Evolutionary conservation across 345 rosid species (phyloP).

Genomic region (Anastatica hierochuntica): DNA sequence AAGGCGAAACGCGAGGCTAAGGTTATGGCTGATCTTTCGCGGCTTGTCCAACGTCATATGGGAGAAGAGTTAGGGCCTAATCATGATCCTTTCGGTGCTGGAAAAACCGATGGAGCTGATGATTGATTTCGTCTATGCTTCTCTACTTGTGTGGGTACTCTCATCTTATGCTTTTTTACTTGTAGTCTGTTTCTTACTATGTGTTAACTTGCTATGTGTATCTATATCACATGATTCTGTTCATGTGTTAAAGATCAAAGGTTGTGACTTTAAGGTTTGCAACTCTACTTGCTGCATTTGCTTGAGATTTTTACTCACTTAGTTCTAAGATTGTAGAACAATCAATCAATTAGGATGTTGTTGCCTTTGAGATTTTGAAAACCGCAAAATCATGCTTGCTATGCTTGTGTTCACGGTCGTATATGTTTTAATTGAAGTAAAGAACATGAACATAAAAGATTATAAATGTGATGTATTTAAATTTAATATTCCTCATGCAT

Average conservation of each 20-base stretch:
- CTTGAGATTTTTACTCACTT: no score
- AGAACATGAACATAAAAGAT: no score
- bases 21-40: slow-evolving; percentile 92
- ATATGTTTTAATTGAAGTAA: no score
- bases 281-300: no score
- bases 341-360: no score
- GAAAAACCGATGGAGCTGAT: slow-evolving; percentile 66
- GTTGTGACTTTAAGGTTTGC: background rate
- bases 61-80: slow-evolving; percentile 94
- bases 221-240: background rate
- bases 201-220: background rate
- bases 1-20: slow-evolving; percentile 93
- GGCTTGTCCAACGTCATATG: slow-evolving; percentile 92
- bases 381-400: no score
- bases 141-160: background rate
- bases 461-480: no score
- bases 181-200: slow-evolving; percentile 7
- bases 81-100: slow-evolving; percentile 79
- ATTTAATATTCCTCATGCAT: no score
- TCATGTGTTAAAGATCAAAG: slow-evolving; percentile 14
- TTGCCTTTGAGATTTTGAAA: no score
- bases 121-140: slow-evolving; percentile 26
- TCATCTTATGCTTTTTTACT: slow-evolving; percentile 5
- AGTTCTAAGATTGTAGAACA: no score
- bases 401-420: no score